These are phyloP conservation scores for Ascochyta lentis DNA, from an alignment of 2,329 filamentous ascomycete genomes.

Conservation along the genomic window DNA sequence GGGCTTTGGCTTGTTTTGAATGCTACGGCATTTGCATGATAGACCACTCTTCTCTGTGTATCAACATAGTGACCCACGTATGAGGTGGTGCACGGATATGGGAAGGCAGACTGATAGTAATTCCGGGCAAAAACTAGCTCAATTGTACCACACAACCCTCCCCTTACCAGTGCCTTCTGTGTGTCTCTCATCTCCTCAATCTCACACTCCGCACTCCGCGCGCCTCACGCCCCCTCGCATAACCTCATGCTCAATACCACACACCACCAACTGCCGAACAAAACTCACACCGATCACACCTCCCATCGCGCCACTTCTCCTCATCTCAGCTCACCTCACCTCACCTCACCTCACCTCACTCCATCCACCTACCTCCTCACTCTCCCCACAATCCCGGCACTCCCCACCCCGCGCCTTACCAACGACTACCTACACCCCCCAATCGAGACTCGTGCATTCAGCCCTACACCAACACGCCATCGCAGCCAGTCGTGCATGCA, in stretches of 20 bases:
- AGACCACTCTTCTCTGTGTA: slow-evolving; percentile 9
- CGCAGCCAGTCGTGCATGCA: too few relatives aligned
- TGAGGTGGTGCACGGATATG: not conserved
- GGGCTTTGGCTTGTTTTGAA: slow-evolving; percentile 4
- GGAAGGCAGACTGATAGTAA: slow-evolving; percentile 1
- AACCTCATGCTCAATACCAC: not conserved
- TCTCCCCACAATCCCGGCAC: too few relatives aligned
- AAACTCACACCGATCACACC: not conserved
- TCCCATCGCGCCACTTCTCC: not conserved
- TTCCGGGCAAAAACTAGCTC: not conserved
- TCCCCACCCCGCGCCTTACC: too few relatives aligned
- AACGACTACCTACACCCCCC: too few relatives aligned
- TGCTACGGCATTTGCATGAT: not conserved
- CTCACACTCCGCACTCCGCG: not conserved
- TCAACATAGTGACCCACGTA: slow-evolving; percentile 1
- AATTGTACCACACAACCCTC: not conserved
- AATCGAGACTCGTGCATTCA: too few relatives aligned
- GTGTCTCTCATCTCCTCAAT: not conserved
- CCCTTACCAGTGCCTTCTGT: not conserved
- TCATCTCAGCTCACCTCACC: not conserved
- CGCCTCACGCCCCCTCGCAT: not conserved
- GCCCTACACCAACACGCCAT: too few relatives aligned
- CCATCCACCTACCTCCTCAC: not conserved
- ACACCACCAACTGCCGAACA: not conserved
- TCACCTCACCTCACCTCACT: not conserved